Evolutionary conservation across 2,329 filamentous ascomycete genomes (phyloP), one percentile per base, ranked within the genome.

Genomic region (Neonectria ditissima): DNA sequence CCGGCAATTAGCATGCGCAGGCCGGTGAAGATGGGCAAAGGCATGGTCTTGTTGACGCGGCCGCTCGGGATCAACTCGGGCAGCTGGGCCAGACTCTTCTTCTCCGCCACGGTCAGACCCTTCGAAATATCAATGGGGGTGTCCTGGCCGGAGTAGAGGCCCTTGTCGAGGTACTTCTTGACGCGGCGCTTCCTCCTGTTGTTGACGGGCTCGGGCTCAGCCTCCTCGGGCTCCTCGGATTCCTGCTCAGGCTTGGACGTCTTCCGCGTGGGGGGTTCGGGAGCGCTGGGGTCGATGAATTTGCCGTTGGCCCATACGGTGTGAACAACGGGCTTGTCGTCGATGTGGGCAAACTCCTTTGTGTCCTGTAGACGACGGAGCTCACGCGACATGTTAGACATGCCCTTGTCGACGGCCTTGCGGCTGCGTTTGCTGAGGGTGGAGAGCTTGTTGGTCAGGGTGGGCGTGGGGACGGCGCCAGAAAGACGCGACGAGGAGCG

Each of bases 131-230:
- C 84, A 7, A 74, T 67, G 1, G 86, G 84, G 7, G 79, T 80
- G 30, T 89, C 84, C 77, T 97, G 95, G 28, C 96, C 96, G 1
- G 93, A 90, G 74, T 97, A 98, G 14, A 98, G 83, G 10, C 95
- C 96, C 76, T 94, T 92, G 55, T 85, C 83, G 57, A 97, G 83
- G 87, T 92, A 98, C 69, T 89, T 89, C 82, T 97, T 97, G 55
- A 83, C 80, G 39, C 82, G 84, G 59, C 85, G 81, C 67, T 81
- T 79, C 65, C 78, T 81, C 10, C 68, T 68, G 26, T 77, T 72
- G 11, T 78, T 74, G 7, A 77, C 70, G 24, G 79, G 77, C 70
- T 85, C 83, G 54, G 75, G 67, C 51, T 81, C 77, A 37, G 75
- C 69, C 37, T 67, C 62, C 66, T 60, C 69, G 10, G 63, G 45